Percentiles rank a stretch among this genome's conserved stretches.
Evolutionary conservation across 768 basidiomycete genomes (phyloP).

Genomic region (Chalciporus pseudorubinellus): DNA sequence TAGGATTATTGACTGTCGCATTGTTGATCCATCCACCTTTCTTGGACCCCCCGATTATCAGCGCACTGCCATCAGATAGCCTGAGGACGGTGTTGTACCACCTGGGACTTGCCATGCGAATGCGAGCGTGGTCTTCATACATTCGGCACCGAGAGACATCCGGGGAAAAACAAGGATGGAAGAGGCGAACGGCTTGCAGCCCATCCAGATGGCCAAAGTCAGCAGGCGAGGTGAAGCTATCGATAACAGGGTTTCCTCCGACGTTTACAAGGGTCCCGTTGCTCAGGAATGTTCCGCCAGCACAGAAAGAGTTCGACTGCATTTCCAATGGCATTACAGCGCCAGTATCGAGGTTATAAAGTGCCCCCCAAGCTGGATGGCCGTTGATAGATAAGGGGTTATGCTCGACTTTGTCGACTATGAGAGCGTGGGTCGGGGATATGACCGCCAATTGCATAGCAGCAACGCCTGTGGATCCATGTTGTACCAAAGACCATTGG

Average conservation of each 20-base stretch:
- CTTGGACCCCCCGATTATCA: constrained; percentile 79
- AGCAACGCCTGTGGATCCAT: constrained; percentile 70
- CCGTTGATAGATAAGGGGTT: constrained; percentile 72
- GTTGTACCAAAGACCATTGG: constrained; percentile 59
- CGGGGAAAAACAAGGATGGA: constrained; percentile 59
- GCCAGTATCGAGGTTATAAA: constrained; percentile 69
- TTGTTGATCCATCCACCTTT: constrained; percentile 90
- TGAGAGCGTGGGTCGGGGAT: constrained; percentile 65
- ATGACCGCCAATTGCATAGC: constrained; percentile 77
- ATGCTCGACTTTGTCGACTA: constrained; percentile 85
- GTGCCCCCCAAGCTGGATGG: constrained; percentile 78
- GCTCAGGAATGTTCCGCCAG: constrained; percentile 72
- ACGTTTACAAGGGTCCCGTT: constrained; percentile 79
- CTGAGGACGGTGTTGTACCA: constrained; percentile 79
- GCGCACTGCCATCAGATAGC: constrained; percentile 73
- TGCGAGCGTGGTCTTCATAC: constrained; percentile 57
- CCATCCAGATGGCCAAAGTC: constrained; percentile 79
- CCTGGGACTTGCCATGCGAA: constrained; percentile 74
- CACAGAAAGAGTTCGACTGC: constrained; percentile 84
- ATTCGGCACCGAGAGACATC: constrained; percentile 53
- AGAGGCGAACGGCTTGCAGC: constrained; percentile 67
- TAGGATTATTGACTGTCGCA: constrained; percentile 75
- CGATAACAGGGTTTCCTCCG: constrained; percentile 79
- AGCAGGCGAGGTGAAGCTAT: constrained; percentile 56
- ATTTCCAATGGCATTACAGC: constrained; percentile 58